Base-by-base conservation (phyloP, 73 alveolate genomes). In the Chromera velia region DNA sequence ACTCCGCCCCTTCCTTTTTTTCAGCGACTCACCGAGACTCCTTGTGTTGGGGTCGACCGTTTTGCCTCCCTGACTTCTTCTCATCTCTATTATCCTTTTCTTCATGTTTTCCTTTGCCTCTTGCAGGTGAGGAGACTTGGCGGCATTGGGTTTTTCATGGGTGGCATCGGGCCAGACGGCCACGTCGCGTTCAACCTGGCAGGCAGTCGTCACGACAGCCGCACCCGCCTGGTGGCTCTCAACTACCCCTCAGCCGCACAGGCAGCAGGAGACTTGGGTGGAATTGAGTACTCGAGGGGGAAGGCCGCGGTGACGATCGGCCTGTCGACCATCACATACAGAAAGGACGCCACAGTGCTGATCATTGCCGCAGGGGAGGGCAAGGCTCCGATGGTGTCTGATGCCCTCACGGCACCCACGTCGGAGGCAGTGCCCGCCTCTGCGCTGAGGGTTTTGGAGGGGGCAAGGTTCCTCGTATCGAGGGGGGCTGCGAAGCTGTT, bases 201-300 rank as follows among this genome's bases (percentile, higher is more conserved):
- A 7, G 55, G 55, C 55, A 40, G 55, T 13, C 22, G 55, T 40
- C 55, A 40, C 55, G 55, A 40, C 55, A 40, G 55, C 55, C 4
- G 9, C 28, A 28, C 73, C 46, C 71, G 33, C 33, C 30, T 26
- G 33, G 78, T 45, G 32, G 68, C 49, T 80, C 69, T 80, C 62
- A 80, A 80, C 80, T 80, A 80, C n/a, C 73, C 86, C 28, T 47
- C 80, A 1, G 79, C 69, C 30, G 86, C 86, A 0, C 79, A 76
- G 0, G 86, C 86, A 0, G 86, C 86, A 1, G 86, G 80, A 1
- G 80, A 78, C 32, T 66, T 78, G 49, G 85, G 85, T 0, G 85
- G 85, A 29, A 80, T 80, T 34, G 86, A 80, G 55, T 40, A 40
- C 55, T 4, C 55, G 22, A 4, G 55, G 55, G 55, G 13, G 22